Conservation (phyloP, 208 protist species). For the Leishmania lainsoni region DNA sequence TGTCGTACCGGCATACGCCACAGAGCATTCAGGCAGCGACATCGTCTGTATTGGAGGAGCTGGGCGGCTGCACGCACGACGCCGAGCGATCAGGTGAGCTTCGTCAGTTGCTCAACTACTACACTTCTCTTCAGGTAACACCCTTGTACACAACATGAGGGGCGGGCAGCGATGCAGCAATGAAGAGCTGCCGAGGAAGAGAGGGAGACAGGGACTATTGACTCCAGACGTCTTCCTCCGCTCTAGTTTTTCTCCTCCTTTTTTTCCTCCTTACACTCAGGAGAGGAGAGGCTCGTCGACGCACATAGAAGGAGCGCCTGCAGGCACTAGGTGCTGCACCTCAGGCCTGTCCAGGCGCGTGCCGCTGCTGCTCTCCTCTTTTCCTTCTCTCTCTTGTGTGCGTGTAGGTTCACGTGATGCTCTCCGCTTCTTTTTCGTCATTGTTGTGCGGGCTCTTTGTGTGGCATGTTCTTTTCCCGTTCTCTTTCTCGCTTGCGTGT, state of each 20-base stretch:
- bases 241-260: neutral
- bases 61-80: conserved; percentile 63
- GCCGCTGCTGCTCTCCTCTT: neutral
- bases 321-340: neutral
- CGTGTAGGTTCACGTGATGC: neutral
- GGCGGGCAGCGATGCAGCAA: neutral
- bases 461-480: neutral
- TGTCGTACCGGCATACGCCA: conserved; percentile 23
- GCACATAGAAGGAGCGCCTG: neutral
- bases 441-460: neutral
- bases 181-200: neutral
- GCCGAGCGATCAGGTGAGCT: conserved; percentile 53
- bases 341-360: neutral
- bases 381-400: neutral
- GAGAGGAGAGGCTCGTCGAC: neutral
- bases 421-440: neutral
- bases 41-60: conserved; percentile 50
- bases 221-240: neutral
- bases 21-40: conserved; percentile 44
- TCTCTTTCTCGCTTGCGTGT: neutral
- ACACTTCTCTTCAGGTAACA: conserved; percentile 41
- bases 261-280: neutral
- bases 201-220: neutral
- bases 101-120: conserved; percentile 76
- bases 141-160: conserved; percentile 9